phyloP scores from a whole-genome alignment of 768 basidiomycete species.

The Suillus ampliporus region DNA sequence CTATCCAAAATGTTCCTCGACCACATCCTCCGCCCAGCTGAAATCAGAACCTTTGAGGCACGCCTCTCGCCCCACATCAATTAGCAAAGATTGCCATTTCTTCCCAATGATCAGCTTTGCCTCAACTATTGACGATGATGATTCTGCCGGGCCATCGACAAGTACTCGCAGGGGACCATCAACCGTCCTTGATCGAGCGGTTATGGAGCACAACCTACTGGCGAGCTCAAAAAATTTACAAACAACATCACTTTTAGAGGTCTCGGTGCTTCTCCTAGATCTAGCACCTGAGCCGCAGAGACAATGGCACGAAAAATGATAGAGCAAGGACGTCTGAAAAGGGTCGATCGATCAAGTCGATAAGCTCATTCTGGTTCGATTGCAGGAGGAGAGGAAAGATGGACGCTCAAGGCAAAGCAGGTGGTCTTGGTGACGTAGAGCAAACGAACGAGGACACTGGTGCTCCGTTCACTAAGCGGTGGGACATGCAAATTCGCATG shows the following conservation, averaged over 20 bases:
- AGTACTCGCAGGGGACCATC: conserved; percentile 90
- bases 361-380: conserved; percentile 92
- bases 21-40: conserved; percentile 88
- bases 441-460: conserved; percentile 89
- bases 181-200: conserved; percentile 95
- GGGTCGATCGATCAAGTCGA: conserved; percentile 97
- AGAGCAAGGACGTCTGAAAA: conserved; percentile 90
- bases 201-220: conserved; percentile 98
- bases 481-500: conserved; percentile 93
- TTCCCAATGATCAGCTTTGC: conserved; percentile 81
- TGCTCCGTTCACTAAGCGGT: conserved; percentile 89
- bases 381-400: conserved; percentile 83
- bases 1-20: conserved; percentile 99
- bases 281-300: conserved; percentile 91
- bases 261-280: conserved; percentile 87
- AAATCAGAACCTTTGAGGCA: conserved; percentile 88
- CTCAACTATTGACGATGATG: conserved; percentile 65
- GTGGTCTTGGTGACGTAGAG: conserved; percentile 87
- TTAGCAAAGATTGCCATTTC: conserved; percentile 90
- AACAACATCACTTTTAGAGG: conserved; percentile 96
- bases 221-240: conserved; percentile 97
- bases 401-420: conserved; percentile 94
- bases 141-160: conserved; percentile 54
- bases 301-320: conserved; percentile 99
- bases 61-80: conserved; percentile 91